phyloP scores from a whole-genome alignment of 768 basidiomycete species.

The Boletus pseudopeckii region DNA sequence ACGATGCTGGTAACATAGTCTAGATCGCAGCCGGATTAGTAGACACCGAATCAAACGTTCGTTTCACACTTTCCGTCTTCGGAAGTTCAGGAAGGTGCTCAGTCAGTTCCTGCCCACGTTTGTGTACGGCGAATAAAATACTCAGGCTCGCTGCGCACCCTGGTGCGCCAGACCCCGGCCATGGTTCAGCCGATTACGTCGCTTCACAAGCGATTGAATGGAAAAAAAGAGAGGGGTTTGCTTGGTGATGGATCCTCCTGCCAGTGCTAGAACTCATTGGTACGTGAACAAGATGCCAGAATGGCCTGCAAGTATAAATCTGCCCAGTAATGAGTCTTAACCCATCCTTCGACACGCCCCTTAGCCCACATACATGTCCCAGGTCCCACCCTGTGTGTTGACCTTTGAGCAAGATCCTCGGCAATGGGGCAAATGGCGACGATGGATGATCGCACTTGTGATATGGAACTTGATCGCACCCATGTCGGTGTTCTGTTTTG shows the following conservation, averaged over 20 bases:
- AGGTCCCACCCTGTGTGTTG: conserved; percentile 13
- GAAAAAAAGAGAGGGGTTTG: too few relatives aligned
- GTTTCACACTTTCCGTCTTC: too few relatives aligned
- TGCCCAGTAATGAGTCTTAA: neutral
- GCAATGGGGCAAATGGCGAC: conserved; percentile 19
- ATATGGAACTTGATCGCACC: conserved; percentile 28
- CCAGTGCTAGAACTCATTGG: neutral
- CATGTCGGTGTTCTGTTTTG: conserved; percentile 17
- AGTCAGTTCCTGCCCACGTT: too few relatives aligned
- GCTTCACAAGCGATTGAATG: conserved; percentile 4
- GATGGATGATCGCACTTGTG: conserved; percentile 23
- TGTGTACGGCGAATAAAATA: too few relatives aligned
- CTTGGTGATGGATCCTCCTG: neutral
- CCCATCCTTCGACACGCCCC: conserved; percentile 2
- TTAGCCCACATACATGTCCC: conserved; percentile 12
- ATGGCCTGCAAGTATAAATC: conserved; percentile 4
- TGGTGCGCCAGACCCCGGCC: too few relatives aligned
- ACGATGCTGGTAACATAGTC: too few relatives aligned
- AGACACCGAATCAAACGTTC: too few relatives aligned
- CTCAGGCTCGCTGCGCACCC: neutral
- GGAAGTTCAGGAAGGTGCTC: too few relatives aligned
- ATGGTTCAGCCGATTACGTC: conserved; percentile 8
- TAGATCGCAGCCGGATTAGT: too few relatives aligned
- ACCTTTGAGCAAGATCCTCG: conserved; percentile 23
- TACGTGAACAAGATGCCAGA: neutral